A percentile compares a stretch with the other conserved stretches of the same genome.
Evolutionary conservation across 805 yeast species (phyloP).

Genomic region (Wickerhamiella kazuoi): DNA sequence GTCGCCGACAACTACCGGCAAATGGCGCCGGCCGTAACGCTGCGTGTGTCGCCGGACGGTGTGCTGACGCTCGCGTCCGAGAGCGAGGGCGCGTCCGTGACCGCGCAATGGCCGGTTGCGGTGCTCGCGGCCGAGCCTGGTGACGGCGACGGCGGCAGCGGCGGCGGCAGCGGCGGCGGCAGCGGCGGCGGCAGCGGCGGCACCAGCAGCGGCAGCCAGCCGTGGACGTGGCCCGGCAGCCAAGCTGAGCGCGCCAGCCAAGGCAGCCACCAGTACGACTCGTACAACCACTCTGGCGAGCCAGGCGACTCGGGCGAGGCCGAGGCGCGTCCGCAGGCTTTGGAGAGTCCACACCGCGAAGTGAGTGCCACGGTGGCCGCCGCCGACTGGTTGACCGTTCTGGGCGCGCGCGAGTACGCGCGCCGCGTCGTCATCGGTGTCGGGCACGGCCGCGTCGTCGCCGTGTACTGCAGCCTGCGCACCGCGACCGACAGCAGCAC

Average conservation of each 20-base stretch:
- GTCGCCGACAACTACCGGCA: slow-evolving; percentile 20
- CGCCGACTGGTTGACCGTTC: slow-evolving; percentile 3
- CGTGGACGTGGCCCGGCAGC: too few relatives aligned
- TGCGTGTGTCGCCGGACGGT: slow-evolving; percentile 13
- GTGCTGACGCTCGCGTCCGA: slow-evolving; percentile 11
- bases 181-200: too few relatives aligned
- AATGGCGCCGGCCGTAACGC: slow-evolving; percentile 11
- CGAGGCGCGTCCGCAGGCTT: background rate
- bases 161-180: too few relatives aligned
- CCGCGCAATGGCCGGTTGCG: slow-evolving; percentile 1
- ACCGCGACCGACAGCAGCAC: background rate
- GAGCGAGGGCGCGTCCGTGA: background rate
- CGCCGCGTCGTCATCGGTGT: slow-evolving; percentile 1
- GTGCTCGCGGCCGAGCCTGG: background rate
- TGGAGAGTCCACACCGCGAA: background rate
- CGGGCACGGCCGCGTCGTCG: slow-evolving; percentile 1
- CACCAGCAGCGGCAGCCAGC: too few relatives aligned
- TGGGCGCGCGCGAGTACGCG: background rate
- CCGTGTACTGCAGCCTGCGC: background rate
- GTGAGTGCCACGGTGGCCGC: background rate
- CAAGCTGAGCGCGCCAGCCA: too few relatives aligned
- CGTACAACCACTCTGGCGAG: too few relatives aligned
- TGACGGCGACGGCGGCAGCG: too few relatives aligned
- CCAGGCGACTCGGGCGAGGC: background rate
- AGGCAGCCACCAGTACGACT: background rate